Percentiles rank a stretch among this genome's conserved stretches.
Conservation (phyloP, 495 filamentous ascomycete species). For the Schizothecium vesticola region DNA sequence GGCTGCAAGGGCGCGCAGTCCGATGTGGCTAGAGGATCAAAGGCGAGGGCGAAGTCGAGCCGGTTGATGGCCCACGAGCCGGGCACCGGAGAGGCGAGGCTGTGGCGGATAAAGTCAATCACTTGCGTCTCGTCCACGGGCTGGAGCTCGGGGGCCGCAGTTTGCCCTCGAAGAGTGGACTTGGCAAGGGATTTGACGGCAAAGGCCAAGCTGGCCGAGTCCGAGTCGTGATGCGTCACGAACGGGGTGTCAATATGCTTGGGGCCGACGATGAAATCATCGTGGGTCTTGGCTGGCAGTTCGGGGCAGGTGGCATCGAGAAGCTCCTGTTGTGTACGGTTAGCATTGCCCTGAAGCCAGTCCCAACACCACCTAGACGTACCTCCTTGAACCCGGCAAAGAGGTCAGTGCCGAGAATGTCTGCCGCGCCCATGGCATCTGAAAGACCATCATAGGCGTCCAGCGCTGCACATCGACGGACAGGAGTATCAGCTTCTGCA, state of each 20-base stretch:
- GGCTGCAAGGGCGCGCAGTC: conserved; percentile 31
- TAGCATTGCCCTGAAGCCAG: too few relatives aligned
- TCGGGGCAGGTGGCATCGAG: conserved; percentile 60
- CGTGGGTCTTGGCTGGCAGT: conserved; percentile 51
- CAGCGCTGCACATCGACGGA: conserved; percentile 22
- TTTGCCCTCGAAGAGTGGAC: conserved; percentile 22
- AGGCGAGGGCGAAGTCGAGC: conserved; percentile 45
- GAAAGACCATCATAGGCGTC: conserved; percentile 31
- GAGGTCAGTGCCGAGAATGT: conserved; percentile 37
- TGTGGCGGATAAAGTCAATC: conserved; percentile 24
- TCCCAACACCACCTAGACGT: conserved; percentile 17
- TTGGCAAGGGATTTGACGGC: conserved; percentile 35
- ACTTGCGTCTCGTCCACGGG: conserved; percentile 28
- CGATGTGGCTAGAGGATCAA: conserved; percentile 51
- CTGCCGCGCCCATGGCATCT: conserved; percentile 46
- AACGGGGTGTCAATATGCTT: conserved; percentile 52
- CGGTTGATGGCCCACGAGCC: conserved; percentile 26
- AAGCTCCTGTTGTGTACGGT: conserved; percentile 32
- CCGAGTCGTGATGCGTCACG: conserved; percentile 22
- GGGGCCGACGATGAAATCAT: conserved; percentile 61
- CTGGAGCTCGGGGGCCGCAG: conserved; percentile 1
- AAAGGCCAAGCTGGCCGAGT: conserved; percentile 20
- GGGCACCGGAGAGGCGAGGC: conserved; percentile 20
- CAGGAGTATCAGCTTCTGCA: conserved; percentile 14
- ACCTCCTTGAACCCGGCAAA: conserved; percentile 40